These are phyloP conservation scores for Diphasiastrum complanatum DNA, from an alignment of 83 land plant genomes.

Conservation along the genomic window DNA sequence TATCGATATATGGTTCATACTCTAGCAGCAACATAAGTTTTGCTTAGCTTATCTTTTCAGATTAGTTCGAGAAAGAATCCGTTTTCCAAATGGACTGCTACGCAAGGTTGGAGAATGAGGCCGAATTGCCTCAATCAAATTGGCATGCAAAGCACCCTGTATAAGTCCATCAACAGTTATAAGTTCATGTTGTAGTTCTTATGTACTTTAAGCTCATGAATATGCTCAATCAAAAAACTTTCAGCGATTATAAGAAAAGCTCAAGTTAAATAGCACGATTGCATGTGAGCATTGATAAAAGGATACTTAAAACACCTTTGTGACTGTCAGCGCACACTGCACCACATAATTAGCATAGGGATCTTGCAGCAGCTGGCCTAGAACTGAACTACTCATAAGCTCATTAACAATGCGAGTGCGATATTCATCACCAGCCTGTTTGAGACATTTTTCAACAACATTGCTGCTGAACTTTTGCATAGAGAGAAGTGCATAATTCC, in stretches of 20 bases:
- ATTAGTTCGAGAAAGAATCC: slow-evolving; percentile 25
- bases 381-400: slow-evolving; percentile 14
- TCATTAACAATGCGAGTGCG: slow-evolving; percentile 22
- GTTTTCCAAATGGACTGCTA: slow-evolving; percentile 24
- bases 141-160: slow-evolving; percentile 18
- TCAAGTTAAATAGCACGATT: background rate
- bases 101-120: slow-evolving; percentile 23
- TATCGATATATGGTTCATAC: background rate
- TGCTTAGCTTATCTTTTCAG: slow-evolving; percentile 15
- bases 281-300: background rate
- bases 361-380: slow-evolving; percentile 27
- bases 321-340: slow-evolving; percentile 19
- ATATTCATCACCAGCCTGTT: slow-evolving; percentile 18
- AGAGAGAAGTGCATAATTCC: slow-evolving; percentile 20
- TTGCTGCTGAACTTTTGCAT: slow-evolving; percentile 31
- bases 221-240: background rate
- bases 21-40: background rate
- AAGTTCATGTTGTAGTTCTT: no score
- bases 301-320: slow-evolving; percentile 19
- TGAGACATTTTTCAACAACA: slow-evolving; percentile 30
- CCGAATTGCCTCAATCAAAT: slow-evolving; percentile 22
- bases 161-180: background rate
- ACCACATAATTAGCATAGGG: slow-evolving; percentile 28
- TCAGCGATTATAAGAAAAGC: background rate
- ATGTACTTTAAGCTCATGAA: background rate